Evolutionary conservation across 345 rosid genomes (phyloP).

Genomic region (Populus pruinosa): DNA sequence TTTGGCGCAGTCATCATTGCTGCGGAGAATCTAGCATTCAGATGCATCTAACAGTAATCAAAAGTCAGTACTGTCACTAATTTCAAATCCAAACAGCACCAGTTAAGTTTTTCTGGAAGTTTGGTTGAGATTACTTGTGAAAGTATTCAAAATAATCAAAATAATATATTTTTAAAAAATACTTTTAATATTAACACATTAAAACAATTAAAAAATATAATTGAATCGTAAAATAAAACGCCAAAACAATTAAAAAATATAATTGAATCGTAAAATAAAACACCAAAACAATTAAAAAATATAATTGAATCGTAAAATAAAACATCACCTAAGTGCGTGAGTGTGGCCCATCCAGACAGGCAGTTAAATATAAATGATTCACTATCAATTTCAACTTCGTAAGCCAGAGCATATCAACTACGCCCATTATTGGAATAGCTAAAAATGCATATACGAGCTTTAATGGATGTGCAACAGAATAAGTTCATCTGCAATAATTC

Average conservation of each 20-base stretch:
- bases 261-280: too few species aligned
- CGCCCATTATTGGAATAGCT: not conserved
- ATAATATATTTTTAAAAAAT: too few species aligned
- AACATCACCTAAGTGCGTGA: not conserved
- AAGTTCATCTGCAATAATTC: constrained; percentile 1
- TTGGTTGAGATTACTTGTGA: too few species aligned
- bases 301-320: too few species aligned
- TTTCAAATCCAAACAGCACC: not conserved
- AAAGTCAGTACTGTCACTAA: not conserved
- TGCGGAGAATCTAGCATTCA: not conserved
- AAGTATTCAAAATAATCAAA: too few species aligned
- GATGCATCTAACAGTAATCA: not conserved
- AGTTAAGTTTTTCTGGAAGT: not conserved
- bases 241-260: too few species aligned
- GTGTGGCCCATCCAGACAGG: not conserved
- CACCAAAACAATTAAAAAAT: too few species aligned
- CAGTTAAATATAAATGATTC: not conserved
- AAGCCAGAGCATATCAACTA: not conserved
- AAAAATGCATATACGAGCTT: not conserved
- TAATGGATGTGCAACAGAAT: not conserved
- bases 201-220: too few species aligned
- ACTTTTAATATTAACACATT: too few species aligned
- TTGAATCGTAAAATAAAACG: too few species aligned
- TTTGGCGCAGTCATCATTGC: not conserved
- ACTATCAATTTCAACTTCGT: not conserved